Evolutionary conservation across 2,329 filamentous ascomycete genomes (phyloP).

Genomic region (Colletotrichum magnum): DNA sequence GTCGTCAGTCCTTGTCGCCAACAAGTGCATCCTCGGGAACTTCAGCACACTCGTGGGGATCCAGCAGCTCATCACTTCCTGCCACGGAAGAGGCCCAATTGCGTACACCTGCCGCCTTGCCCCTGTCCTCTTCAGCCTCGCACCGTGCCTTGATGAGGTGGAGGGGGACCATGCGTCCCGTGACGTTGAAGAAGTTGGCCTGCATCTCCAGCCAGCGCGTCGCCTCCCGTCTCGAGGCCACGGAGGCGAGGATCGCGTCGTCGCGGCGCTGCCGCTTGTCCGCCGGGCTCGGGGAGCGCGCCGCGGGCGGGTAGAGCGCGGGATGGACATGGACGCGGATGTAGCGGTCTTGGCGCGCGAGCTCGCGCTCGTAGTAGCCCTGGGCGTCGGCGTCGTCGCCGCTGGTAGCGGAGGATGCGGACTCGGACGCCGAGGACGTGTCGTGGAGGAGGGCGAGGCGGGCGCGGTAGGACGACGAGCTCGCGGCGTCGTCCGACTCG

Average conservation of each 20-base stretch:
- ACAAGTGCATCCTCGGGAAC: conserved; percentile 35
- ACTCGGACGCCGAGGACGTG: conserved; percentile 45
- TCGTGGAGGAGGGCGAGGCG: conserved; percentile 45
- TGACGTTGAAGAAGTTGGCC: conserved; percentile 59
- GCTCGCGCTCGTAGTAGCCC: conserved; percentile 39
- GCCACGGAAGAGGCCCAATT: conserved; percentile 39
- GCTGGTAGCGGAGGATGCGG: conserved; percentile 37
- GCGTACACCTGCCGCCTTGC: conserved; percentile 30
- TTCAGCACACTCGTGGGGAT: conserved; percentile 27
- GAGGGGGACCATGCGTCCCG: conserved; percentile 57
- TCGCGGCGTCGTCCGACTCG: conserved; percentile 33
- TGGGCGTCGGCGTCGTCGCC: conserved; percentile 26
- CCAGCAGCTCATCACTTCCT: conserved; percentile 30
- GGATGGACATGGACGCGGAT: conserved; percentile 49
- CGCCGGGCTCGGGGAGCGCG: conserved; percentile 43
- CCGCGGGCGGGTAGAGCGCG: conserved; percentile 48
- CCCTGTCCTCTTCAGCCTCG: conserved; percentile 47
- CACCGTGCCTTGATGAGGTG: conserved; percentile 53
- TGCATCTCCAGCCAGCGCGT: conserved; percentile 59
- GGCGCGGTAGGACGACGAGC: conserved; percentile 19
- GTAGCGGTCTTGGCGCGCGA: conserved; percentile 47
- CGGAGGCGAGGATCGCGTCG: conserved; percentile 52
- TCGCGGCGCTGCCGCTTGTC: conserved; percentile 44
- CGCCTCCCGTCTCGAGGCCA: conserved; percentile 51
- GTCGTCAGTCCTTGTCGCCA: conserved; percentile 28